Percentiles rank a stretch among this genome's conserved stretches.
Conservation (phyloP, 1,284 basidiomycete genomes). For the Rhodotorula sp. region DNA sequence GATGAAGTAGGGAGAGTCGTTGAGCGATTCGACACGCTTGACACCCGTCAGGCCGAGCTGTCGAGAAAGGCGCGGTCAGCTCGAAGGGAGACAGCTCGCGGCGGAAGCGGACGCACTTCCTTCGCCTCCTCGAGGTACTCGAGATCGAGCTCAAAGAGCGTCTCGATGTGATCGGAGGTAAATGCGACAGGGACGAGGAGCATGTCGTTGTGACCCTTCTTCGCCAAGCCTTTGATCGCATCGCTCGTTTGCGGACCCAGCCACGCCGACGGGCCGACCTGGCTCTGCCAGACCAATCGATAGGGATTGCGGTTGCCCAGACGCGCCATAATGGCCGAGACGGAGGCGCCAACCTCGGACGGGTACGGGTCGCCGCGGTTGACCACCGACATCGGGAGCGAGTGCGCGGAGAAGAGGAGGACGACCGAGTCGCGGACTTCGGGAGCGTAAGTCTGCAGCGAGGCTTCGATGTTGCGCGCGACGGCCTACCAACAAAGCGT, state of each 20-base stretch:
- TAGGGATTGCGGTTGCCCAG: slow-evolving; percentile 77
- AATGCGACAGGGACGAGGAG: slow-evolving; percentile 95
- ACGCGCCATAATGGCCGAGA: slow-evolving; percentile 79
- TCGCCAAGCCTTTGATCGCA: slow-evolving; percentile 86
- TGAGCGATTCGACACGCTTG: slow-evolving; percentile 89
- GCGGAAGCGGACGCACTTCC: slow-evolving; percentile 61
- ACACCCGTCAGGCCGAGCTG: slow-evolving; percentile 83
- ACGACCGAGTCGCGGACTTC: slow-evolving; percentile 70
- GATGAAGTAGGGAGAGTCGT: slow-evolving; percentile 96
- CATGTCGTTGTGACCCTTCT: slow-evolving; percentile 80
- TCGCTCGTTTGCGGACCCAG: slow-evolving; percentile 95
- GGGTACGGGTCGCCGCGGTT: slow-evolving; percentile 98
- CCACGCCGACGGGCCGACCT: slow-evolving; percentile 97
- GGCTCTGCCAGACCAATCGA: slow-evolving; percentile 95
- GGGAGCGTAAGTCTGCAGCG: slow-evolving; percentile 75
- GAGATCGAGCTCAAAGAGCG: slow-evolving; percentile 91
- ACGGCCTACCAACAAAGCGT: slow-evolving; percentile 63
- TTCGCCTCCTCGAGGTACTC: slow-evolving; percentile 89
- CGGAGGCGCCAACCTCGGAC: slow-evolving; percentile 90
- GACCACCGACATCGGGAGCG: slow-evolving; percentile 93
- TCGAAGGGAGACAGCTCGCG: no score
- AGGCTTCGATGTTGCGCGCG: slow-evolving; percentile 79
- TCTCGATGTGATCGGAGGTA: slow-evolving; percentile 99
- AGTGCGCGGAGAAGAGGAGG: slow-evolving; percentile 91
- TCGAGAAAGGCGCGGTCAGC: neutral